A percentile compares a stretch with the other conserved stretches of the same genome.
Evolutionary conservation across 257 asterid species (phyloP).

Genomic region (Nicotiana attenuata): DNA sequence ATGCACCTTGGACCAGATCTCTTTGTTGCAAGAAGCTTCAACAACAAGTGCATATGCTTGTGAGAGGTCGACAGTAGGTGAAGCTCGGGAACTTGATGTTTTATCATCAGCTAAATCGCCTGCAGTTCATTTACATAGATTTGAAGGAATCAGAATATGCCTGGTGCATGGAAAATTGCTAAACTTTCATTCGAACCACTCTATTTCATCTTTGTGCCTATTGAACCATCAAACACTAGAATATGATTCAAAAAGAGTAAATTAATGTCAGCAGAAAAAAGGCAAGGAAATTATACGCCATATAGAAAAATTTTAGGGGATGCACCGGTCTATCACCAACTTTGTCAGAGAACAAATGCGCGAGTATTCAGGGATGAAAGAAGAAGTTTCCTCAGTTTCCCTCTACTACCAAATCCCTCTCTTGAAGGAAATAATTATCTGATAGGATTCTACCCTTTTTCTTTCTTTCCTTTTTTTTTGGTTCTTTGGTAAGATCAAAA

Average conservation of each 20-base stretch:
- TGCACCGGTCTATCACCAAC: not conserved
- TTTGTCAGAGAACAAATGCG: not conserved
- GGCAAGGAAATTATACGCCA: not conserved
- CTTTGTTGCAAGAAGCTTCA: conserved; percentile 54
- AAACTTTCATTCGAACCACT: not conserved
- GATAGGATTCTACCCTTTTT: not conserved
- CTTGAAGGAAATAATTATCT: not conserved
- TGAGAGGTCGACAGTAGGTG: conserved; percentile 71
- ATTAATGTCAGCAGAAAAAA: not conserved
- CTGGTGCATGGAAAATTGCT: not conserved
- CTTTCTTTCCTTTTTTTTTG: not conserved
- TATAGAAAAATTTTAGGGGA: not conserved
- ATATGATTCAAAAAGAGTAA: not conserved
- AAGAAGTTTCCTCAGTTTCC: not conserved
- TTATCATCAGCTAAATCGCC: conserved; percentile 35
- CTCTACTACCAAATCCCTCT: not conserved
- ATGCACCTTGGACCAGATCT: conserved; percentile 51
- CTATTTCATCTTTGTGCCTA: not conserved
- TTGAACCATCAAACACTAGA: not conserved
- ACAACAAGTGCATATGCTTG: conserved; percentile 61
- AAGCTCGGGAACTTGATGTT: conserved; percentile 55
- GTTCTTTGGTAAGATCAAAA: not conserved
- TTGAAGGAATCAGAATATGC: not conserved
- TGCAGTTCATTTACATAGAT: conserved; percentile 19
- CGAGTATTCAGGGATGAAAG: not conserved